Evolutionary conservation across 116 monocot species (phyloP).

Genomic region (Iris pallida): DNA sequence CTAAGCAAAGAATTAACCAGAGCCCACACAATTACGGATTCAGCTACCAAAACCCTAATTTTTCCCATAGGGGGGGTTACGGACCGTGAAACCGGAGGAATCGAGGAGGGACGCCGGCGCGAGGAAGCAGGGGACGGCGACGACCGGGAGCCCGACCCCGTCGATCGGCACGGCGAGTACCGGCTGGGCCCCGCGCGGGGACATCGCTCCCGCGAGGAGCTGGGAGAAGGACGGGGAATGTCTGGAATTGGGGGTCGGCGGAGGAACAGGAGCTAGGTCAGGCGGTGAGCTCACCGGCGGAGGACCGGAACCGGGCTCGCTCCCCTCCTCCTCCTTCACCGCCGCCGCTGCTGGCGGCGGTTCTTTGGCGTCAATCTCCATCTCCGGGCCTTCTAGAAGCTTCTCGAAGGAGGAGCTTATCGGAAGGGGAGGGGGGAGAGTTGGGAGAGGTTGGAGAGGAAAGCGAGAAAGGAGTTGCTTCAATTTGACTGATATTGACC

Average conservation of each 20-base stretch:
- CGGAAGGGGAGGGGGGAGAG: not conserved
- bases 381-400: conserved; percentile 12
- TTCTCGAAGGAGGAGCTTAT: not conserved
- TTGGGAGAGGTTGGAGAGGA: not conserved
- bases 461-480: not conserved
- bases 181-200: conserved; percentile 5
- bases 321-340: not conserved
- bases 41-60: not conserved
- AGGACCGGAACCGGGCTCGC: not conserved
- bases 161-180: conserved; percentile 27
- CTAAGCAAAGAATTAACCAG: too few species aligned
- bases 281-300: not conserved
- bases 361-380: conserved; percentile 1
- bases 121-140: conserved; percentile 67
- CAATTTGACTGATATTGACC: conserved; percentile 67
- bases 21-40: not conserved
- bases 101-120: conserved; percentile 42
- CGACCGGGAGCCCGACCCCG: conserved; percentile 31
- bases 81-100: conserved; percentile 42
- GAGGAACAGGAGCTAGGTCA: not conserved
- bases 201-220: conserved; percentile 74
- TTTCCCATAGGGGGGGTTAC: conserved; percentile 4
- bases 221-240: conserved; percentile 49
- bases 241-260: not conserved
- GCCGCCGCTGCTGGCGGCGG: conserved; percentile 2